phyloP scores from a whole-genome alignment of 140 eudicot genomes.

The Cichorium intybus region DNA sequence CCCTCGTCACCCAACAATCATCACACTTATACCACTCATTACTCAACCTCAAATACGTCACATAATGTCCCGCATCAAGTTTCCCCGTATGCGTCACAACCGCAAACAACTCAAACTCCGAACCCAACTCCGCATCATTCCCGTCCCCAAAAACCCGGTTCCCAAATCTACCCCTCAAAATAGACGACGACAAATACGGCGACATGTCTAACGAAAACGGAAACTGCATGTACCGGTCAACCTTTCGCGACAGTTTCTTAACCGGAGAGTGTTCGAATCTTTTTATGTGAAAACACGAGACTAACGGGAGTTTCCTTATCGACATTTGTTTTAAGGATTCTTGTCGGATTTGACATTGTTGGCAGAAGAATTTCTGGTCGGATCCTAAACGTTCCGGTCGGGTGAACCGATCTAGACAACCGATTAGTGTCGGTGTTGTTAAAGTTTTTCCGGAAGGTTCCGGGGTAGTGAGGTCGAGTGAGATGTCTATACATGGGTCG shows the following conservation, averaged over 20 bases:
- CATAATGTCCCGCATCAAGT: slow-evolving; percentile 83
- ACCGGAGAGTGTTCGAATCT: slow-evolving; percentile 74
- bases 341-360: slow-evolving; percentile 73
- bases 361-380: slow-evolving; percentile 91
- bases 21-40: slow-evolving; percentile 93
- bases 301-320: slow-evolving; percentile 77
- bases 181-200: slow-evolving; percentile 84
- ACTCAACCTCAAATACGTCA: slow-evolving; percentile 71
- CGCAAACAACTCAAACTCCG: slow-evolving; percentile 88
- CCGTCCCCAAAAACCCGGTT: slow-evolving; percentile 60
- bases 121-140: slow-evolving; percentile 38
- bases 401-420: slow-evolving; percentile 84
- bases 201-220: slow-evolving; percentile 84
- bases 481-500: slow-evolving; percentile 86
- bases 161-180: slow-evolving; percentile 70
- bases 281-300: slow-evolving; percentile 85
- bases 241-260: slow-evolving; percentile 71
- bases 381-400: slow-evolving; percentile 80
- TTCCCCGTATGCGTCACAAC: slow-evolving; percentile 85
- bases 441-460: slow-evolving; percentile 38
- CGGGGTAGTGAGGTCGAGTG: slow-evolving; percentile 67
- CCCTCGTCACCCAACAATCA: slow-evolving; percentile 87
- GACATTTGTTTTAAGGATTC: slow-evolving; percentile 96
- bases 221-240: slow-evolving; percentile 81
- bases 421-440: slow-evolving; percentile 45